Evolutionary conservation across 2,329 filamentous ascomycete genomes (phyloP), one percentile per base, ranked within the genome.

Genomic region (Colletotrichum destructivum): DNA sequence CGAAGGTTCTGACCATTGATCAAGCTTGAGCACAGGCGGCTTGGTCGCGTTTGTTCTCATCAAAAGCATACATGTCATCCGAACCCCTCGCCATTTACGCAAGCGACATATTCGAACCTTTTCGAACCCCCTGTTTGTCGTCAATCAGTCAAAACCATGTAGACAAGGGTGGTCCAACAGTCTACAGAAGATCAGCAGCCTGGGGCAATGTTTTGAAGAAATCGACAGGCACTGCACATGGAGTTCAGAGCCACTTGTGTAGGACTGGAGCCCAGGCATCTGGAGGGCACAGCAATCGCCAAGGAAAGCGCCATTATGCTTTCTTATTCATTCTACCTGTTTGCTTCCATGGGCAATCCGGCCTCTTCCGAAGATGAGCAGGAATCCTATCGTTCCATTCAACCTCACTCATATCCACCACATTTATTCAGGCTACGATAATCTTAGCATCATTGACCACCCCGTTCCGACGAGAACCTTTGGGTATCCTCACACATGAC

Each of bases 401-500:
- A 40, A 38, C 23, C 59, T 21, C 31, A 16, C n/a, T 40, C 40
- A 26, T 4, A 21, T 21, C 23, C 21, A 15, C 21, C 38, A 23
- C 21, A 12, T 46, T 42, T 13, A 13, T 59, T 44, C 23, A 15
- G 2, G 42, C 13, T 40, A 51, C 35, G 16, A n/a, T n/a, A 38
- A 26, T n/a, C 5, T 21, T 35, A 49, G 8, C 60, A 62, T 62
- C 47, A 52, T 23, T n/a, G n/a, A 52, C 31, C 5, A 42, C 23
- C 35, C 8, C 35, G 35, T 38, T 38, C 35, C 2, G 60, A 40
- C 35, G 12, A 35, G 21, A 31, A 44, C 40, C 47, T 40, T 21
- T 13, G 23, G 51, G 35, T 13, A 42, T 46, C 54, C 42, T 54
- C 35, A 35, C 38, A 51, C 60, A 69, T 65, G 66, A 69, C 60